Evolutionary conservation across 2,329 filamentous ascomycete species (phyloP), one percentile per base, ranked within the genome.

Genomic region (Paraconiothyrium sp.): DNA sequence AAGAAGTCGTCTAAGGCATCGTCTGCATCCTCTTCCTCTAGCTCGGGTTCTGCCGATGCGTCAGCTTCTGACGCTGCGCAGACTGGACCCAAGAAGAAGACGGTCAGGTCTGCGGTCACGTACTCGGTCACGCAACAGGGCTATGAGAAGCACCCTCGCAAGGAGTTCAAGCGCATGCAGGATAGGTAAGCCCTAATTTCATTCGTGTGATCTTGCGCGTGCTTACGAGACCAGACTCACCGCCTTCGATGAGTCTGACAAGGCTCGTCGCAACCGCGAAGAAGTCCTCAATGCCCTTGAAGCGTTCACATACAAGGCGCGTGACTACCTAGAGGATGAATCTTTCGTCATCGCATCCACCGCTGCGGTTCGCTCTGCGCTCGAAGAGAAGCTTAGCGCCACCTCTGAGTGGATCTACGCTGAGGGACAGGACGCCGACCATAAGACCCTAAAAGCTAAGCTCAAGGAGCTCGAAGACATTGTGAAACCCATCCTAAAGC

Each of bases 211-310:
- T 34, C 14, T 55, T 32, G 24, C n/a, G 16, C 10, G 46, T 52
- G 39, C 67, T 76, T 61, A 76, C 51, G 48, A 6, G n/a, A 3
- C 24, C 68, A 90, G 92, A 48, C 86, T 99, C 47, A 86, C 89
- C 71, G 90, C 92, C 4, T 98, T 99, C 71, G 93, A 96, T 68
- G 84, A 87, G 30, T 97, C 94, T 2, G 95, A 99, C 79, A 87
- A 86, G 68, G 88, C 90, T 32, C 91, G 94, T 54, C 81, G 89
- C 39, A 83, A 89, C 60, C 89, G 94, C 35, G 94, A 97, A 76
- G 94, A 97, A 77, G 88, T 92, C 0, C 83, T 97, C 60, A 99
- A 98, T 80, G 90, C 92, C 67, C 88, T 99, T n/a, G 95, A 99
- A 79, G 90, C 87, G 13, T 98, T 91, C 79, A 97, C 94, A 14